These are phyloP conservation scores for Rossbeevera mucosa DNA, from an alignment of 768 basidiomycete genomes.

Conservation along the genomic window DNA sequence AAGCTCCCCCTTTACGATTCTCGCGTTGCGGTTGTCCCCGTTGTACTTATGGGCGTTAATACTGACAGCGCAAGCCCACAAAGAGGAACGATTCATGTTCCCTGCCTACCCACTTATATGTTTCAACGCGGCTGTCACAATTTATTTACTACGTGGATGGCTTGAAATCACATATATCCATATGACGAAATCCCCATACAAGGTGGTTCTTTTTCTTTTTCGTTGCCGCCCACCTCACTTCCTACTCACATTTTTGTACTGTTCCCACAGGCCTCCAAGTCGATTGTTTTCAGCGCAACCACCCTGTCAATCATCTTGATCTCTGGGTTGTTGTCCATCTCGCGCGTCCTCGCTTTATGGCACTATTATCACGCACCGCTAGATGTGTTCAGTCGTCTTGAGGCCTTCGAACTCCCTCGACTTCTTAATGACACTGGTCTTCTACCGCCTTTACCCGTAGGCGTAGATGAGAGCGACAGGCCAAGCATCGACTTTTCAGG, in stretches of 20 bases:
- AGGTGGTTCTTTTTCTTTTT: slow-evolving; percentile 43
- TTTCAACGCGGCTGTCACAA: slow-evolving; percentile 88
- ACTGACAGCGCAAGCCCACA: slow-evolving; percentile 80
- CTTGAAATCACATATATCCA: slow-evolving; percentile 71
- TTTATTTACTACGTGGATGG: slow-evolving; percentile 86
- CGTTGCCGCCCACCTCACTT: slow-evolving; percentile 1
- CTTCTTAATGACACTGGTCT: slow-evolving; percentile 71
- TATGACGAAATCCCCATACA: slow-evolving; percentile 79
- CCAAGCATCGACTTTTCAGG: slow-evolving; percentile 61
- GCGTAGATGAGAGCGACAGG: slow-evolving; percentile 40
- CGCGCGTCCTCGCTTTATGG: slow-evolving; percentile 78
- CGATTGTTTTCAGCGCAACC: slow-evolving; percentile 68
- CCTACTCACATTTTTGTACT: not conserved
- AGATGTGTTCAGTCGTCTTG: slow-evolving; percentile 62
- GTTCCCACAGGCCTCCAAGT: slow-evolving; percentile 62
- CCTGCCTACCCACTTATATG: slow-evolving; percentile 88
- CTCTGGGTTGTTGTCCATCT: slow-evolving; percentile 65
- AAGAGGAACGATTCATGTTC: slow-evolving; percentile 99
- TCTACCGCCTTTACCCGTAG: slow-evolving; percentile 43
- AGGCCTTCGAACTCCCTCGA: slow-evolving; percentile 74
- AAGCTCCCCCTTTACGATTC: slow-evolving; percentile 75
- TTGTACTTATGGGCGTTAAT: slow-evolving; percentile 89
- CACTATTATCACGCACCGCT: slow-evolving; percentile 91
- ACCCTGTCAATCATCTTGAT: slow-evolving; percentile 68
- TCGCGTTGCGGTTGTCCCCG: slow-evolving; percentile 77